A percentile compares a stretch with the other conserved stretches of the same genome.
These are phyloP conservation scores for Lumnitzera littorea DNA, from an alignment of 345 rosid species.

Conservation along the genomic window DNA sequence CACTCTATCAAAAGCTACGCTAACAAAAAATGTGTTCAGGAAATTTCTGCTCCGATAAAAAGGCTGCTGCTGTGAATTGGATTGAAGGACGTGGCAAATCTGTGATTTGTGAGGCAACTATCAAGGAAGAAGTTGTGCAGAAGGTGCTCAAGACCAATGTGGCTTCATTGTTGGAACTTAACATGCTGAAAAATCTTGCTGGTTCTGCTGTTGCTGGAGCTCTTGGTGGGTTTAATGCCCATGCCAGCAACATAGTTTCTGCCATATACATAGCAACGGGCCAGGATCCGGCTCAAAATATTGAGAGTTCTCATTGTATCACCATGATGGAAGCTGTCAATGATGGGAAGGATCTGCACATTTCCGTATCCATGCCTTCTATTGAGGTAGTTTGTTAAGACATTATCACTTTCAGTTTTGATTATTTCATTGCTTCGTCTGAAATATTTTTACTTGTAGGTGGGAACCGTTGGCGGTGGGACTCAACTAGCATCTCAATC, in stretches of 20 bases:
- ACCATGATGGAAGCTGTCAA: conserved; percentile 90
- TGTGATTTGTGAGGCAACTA: conserved; percentile 80
- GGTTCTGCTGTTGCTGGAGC: conserved; percentile 87
- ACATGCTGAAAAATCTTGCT: conserved; percentile 74
- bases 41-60: conserved; percentile 83
- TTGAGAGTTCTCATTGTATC: conserved; percentile 86
- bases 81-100: conserved; percentile 93
- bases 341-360: conserved; percentile 70
- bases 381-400: conserved; percentile 41
- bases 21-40: conserved; percentile 26
- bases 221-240: conserved; percentile 89
- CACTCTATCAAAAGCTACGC: background rate
- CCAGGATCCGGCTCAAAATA: conserved; percentile 89
- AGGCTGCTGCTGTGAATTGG: conserved; percentile 93
- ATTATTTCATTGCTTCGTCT: background rate
- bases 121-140: conserved; percentile 66
- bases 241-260: conserved; percentile 81
- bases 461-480: conserved; percentile 89
- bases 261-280: conserved; percentile 82
- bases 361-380: conserved; percentile 84
- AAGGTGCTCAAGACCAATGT: conserved; percentile 69
- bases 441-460: conserved; percentile 23
- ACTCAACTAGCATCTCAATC: conserved; percentile 87
- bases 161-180: conserved; percentile 69
- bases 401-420: no score